Evolutionary conservation across 495 filamentous ascomycete genomes (phyloP).

Genomic region (Immersiella caudata): DNA sequence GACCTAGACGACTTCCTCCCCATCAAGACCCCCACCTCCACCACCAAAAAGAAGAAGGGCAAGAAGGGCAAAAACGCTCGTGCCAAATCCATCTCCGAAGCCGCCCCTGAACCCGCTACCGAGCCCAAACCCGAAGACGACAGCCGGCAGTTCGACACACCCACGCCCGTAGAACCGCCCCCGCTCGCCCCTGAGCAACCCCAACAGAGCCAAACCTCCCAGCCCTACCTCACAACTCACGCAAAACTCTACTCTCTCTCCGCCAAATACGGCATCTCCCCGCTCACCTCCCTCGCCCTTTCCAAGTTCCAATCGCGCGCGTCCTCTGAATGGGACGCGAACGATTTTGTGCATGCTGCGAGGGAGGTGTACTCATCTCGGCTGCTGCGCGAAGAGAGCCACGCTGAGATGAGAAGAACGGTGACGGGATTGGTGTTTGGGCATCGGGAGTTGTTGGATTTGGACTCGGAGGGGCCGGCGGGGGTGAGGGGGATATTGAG

Average conservation of each 20-base stretch:
- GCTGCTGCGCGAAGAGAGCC: slow-evolving; percentile 1
- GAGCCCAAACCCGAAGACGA: slow-evolving; percentile 3
- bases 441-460: slow-evolving; percentile 5
- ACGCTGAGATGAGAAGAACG: slow-evolving; percentile 1
- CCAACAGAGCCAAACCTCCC: not conserved
- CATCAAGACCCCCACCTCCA: not conserved
- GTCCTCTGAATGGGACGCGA: slow-evolving; percentile 31
- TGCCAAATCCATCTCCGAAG: not conserved
- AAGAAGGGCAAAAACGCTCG: slow-evolving; percentile 1
- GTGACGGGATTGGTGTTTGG: slow-evolving; percentile 9
- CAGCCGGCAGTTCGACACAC: not conserved
- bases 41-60: not conserved
- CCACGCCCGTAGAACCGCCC: not conserved
- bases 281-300: slow-evolving; percentile 43
- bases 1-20: slow-evolving; percentile 7
- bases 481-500: slow-evolving; percentile 5
- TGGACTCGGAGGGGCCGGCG: not conserved
- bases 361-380: slow-evolving; percentile 42
- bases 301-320: slow-evolving; percentile 43
- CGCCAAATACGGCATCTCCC: slow-evolving; percentile 44
- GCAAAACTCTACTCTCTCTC: slow-evolving; percentile 29
- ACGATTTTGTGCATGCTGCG: slow-evolving; percentile 44
- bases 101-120: not conserved
- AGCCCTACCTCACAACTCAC: slow-evolving; percentile 19
- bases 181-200: not conserved